These are phyloP conservation scores for Monosporascus sp. DNA, from an alignment of 2,329 filamentous ascomycete species.

Conservation along the genomic window DNA sequence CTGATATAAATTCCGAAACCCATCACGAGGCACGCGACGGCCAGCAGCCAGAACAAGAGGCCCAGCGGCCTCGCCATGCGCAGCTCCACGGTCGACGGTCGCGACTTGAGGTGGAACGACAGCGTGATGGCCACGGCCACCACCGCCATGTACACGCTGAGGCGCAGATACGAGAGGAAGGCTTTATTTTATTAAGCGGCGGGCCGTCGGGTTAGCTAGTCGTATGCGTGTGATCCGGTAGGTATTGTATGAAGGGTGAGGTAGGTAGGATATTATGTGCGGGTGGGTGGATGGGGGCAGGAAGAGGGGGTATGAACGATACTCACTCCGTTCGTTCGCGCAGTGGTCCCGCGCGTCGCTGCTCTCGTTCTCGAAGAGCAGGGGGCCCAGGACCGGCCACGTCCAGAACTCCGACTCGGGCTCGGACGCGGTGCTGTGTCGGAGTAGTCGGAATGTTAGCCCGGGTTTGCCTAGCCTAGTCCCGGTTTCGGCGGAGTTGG, in stretches of 20 bases:
- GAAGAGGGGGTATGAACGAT: neutral
- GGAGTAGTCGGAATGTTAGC: too few relatives aligned
- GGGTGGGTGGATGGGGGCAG: neutral
- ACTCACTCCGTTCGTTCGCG: slow-evolving; percentile 67
- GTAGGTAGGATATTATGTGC: neutral
- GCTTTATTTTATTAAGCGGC: slow-evolving; percentile 30
- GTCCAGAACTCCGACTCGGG: slow-evolving; percentile 46
- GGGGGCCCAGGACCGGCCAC: slow-evolving; percentile 58
- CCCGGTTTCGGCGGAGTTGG: too few relatives aligned
- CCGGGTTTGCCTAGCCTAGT: too few relatives aligned
- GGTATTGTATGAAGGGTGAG: neutral
- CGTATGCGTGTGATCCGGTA: neutral
- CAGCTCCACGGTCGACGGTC: slow-evolving; percentile 66
- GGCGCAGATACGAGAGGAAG: slow-evolving; percentile 86
- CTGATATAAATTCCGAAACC: slow-evolving; percentile 86
- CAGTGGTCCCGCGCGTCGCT: slow-evolving; percentile 75
- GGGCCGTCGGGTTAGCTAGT: neutral
- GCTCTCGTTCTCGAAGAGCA: slow-evolving; percentile 69
- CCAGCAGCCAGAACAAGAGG: slow-evolving; percentile 79
- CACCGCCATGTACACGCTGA: slow-evolving; percentile 86
- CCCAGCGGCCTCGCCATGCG: slow-evolving; percentile 79
- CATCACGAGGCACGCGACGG: slow-evolving; percentile 67
- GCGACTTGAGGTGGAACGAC: slow-evolving; percentile 80
- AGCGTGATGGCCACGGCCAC: slow-evolving; percentile 86
- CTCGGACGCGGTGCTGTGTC: slow-evolving; percentile 13